phyloP scores from a whole-genome alignment of 2,329 filamentous ascomycete genomes.

The Byssothecium circinans region DNA sequence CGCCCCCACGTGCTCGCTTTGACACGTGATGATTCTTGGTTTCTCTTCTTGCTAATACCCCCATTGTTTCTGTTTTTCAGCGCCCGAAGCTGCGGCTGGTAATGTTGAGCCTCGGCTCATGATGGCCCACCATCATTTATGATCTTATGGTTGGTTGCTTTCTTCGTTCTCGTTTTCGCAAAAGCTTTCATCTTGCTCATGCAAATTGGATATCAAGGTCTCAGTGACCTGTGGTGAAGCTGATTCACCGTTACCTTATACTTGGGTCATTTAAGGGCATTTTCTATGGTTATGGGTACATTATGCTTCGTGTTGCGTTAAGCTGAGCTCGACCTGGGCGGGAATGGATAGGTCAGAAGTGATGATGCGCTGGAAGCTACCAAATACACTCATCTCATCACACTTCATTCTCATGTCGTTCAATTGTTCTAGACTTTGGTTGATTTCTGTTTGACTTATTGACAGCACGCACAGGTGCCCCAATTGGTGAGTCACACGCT shows the following conservation, averaged over 20 bases:
- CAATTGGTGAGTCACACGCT: background rate
- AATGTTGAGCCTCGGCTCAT: constrained; percentile 6
- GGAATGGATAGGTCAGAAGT: background rate
- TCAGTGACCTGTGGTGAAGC: background rate
- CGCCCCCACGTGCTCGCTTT: constrained; percentile 12
- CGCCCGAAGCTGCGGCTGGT: constrained; percentile 4
- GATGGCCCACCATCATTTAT: constrained; percentile 3
- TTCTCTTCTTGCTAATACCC: constrained; percentile 13
- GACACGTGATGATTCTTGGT: constrained; percentile 16
- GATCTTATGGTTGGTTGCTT: constrained; percentile 4
- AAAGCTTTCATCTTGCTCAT: constrained; percentile 5
- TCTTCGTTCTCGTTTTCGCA: constrained; percentile 5
- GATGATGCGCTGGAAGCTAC: constrained; percentile 11
- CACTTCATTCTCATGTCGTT: background rate
- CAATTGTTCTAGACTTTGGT: background rate
- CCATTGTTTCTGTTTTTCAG: constrained; percentile 5
- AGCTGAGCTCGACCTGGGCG: background rate
- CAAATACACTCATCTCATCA: constrained; percentile 4
- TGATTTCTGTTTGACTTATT: no score
- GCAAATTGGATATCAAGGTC: constrained; percentile 6
- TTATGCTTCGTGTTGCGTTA: background rate
- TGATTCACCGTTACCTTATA: background rate
- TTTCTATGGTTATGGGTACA: background rate
- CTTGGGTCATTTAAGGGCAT: background rate
- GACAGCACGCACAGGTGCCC: no score